Evolutionary conservation across 1,284 basidiomycete species (phyloP).

Genomic region (Serendipita sp.): DNA sequence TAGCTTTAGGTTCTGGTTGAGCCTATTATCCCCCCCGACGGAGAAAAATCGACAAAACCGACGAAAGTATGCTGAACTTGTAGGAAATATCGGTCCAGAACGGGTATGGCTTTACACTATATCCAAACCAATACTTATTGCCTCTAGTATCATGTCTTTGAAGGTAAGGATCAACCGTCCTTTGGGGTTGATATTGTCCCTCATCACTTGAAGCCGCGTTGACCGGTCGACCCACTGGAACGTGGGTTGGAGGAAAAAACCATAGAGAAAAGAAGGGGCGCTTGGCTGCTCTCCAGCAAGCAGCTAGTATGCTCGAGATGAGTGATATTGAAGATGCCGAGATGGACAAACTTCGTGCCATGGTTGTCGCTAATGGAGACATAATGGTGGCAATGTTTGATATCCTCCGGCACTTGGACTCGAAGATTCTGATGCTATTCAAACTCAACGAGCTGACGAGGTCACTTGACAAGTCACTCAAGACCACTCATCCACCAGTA

Average conservation of each 20-base stretch:
- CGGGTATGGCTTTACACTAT: slow-evolving; percentile 37
- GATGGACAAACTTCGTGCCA: slow-evolving; percentile 62
- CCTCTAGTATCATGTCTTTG: slow-evolving; percentile 64
- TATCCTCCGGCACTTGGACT: slow-evolving; percentile 67
- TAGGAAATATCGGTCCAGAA: slow-evolving; percentile 80
- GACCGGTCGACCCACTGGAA: slow-evolving; percentile 42
- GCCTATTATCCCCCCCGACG: slow-evolving; percentile 63
- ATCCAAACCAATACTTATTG: slow-evolving; percentile 4
- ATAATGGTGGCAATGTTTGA: slow-evolving; percentile 72
- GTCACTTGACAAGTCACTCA: slow-evolving; percentile 36
- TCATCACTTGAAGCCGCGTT: slow-evolving; percentile 23
- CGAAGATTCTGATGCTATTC: slow-evolving; percentile 76
- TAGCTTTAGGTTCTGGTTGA: slow-evolving; percentile 63
- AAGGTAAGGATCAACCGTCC: slow-evolving; percentile 27
- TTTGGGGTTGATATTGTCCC: background rate
- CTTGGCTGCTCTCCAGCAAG: slow-evolving; percentile 31
- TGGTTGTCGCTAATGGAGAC: slow-evolving; percentile 69
- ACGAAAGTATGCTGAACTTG: slow-evolving; percentile 71
- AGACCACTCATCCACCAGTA: slow-evolving; percentile 33
- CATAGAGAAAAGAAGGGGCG: slow-evolving; percentile 2
- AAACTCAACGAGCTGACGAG: slow-evolving; percentile 76
- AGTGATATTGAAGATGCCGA: slow-evolving; percentile 54
- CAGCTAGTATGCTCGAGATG: slow-evolving; percentile 63
- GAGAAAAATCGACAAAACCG: slow-evolving; percentile 50
- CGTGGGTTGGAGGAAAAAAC: slow-evolving; percentile 21